Evolutionary conservation across 805 yeast genomes (phyloP).

Genomic region (Saccharomycopsis sp.): DNA sequence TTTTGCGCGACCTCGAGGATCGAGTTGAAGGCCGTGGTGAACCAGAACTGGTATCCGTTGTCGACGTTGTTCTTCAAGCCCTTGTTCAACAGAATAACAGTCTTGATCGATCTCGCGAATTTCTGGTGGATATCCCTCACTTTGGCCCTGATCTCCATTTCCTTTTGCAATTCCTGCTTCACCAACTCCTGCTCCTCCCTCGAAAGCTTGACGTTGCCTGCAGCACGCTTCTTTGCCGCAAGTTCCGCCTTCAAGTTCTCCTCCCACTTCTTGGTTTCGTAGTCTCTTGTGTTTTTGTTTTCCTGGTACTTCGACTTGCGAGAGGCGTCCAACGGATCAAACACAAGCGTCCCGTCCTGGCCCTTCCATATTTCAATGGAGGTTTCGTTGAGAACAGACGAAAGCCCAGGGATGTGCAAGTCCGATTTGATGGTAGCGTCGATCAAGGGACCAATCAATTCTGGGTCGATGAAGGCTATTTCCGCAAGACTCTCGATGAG

Average conservation of each 20-base stretch:
- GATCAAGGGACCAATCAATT: conserved; percentile 45
- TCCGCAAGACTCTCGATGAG: conserved; percentile 43
- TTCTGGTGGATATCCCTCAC: conserved; percentile 35
- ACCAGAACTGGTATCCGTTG: conserved; percentile 68
- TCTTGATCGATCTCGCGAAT: conserved; percentile 42
- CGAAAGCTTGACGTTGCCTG: conserved; percentile 46
- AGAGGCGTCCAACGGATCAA: conserved; percentile 46
- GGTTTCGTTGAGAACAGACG: conserved; percentile 37
- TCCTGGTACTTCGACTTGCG: conserved; percentile 35
- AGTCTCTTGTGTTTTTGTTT: conserved; percentile 73
- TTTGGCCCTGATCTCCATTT: conserved; percentile 45
- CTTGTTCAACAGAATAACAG: conserved; percentile 47
- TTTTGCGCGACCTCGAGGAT: conserved; percentile 41
- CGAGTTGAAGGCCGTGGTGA: conserved; percentile 50
- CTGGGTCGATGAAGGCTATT: conserved; percentile 54
- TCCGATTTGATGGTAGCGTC: conserved; percentile 37
- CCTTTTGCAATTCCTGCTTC: conserved; percentile 56
- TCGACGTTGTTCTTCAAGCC: conserved; percentile 41
- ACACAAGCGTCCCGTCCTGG: conserved; percentile 60
- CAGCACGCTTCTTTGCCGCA: conserved; percentile 43
- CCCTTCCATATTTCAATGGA: conserved; percentile 60
- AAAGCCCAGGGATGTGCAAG: conserved; percentile 28
- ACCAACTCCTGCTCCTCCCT: conserved; percentile 69
- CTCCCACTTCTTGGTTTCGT: conserved; percentile 87
- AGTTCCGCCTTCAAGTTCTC: conserved; percentile 71